phyloP scores from a whole-genome alignment of 2,329 filamentous ascomycete species.

The Nannizziopsis barbatae region DNA sequence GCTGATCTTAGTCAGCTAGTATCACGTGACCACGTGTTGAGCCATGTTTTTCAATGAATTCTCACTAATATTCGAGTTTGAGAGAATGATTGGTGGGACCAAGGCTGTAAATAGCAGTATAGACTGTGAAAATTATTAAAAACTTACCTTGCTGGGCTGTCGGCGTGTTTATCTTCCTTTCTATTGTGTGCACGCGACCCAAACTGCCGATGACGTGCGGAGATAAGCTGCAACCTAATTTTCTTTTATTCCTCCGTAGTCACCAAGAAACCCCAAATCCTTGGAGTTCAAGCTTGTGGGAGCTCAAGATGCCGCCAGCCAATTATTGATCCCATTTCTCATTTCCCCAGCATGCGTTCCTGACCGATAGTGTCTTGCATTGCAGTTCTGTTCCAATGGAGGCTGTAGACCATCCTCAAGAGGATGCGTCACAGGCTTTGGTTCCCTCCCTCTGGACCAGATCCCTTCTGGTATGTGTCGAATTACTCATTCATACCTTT shows the following conservation, averaged over 20 bases:
- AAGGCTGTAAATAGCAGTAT: too few species aligned
- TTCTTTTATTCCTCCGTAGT: background rate
- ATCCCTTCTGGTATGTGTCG: conserved; percentile 29
- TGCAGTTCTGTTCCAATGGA: conserved; percentile 13
- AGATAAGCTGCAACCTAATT: conserved; percentile 1
- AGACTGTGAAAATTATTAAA: too few species aligned
- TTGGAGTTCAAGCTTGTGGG: too few species aligned
- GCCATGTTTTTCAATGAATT: too few species aligned
- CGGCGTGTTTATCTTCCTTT: background rate
- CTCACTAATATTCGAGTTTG: too few species aligned
- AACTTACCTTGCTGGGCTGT: too few species aligned
- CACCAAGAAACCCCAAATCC: background rate
- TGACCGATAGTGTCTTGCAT: background rate
- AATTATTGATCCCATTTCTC: background rate
- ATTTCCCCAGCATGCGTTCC: background rate
- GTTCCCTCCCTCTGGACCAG: conserved; percentile 36
- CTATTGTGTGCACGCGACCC: background rate
- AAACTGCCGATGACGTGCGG: background rate
- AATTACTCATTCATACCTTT: background rate
- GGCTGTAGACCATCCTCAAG: conserved; percentile 22
- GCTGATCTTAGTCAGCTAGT: too few species aligned
- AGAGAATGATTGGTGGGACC: too few species aligned
- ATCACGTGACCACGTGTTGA: too few species aligned
- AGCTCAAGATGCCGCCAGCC: background rate
- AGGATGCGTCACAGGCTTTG: conserved; percentile 23